Evolutionary conservation across 2,329 filamentous ascomycete species (phyloP), one percentile per base, ranked within the genome.

Genomic region (Chaetomiaceae sp.): DNA sequence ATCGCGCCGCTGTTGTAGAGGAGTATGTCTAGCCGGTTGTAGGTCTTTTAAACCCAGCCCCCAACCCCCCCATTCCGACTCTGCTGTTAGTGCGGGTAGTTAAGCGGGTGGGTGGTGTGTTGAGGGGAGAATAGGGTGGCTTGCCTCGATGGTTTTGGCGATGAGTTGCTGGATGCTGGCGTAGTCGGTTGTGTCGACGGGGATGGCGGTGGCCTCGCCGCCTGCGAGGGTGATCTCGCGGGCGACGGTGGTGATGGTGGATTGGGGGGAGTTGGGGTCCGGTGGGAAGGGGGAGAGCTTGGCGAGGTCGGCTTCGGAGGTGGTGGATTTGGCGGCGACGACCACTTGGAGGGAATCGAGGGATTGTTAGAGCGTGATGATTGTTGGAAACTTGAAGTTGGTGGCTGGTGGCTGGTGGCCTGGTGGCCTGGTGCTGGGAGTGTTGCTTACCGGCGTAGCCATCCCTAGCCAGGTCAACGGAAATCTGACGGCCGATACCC

Each of bases 1-100:
- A 95, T 90, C 2, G 89, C 89, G 36, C 89, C 89, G 0, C 85
- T 84, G 67, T 94, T 95, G 74, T 95, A 95, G 44, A 94, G 69
- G 2, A 95, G 70, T 0, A 86, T 85, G 65, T 94, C 88, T 3
- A 95, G 73, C 20, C 78, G 79, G 38, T 77, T 76, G 62, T 86
- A 85, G 4, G 68, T 73, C 62, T 81, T n/a, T n/a, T n/a, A n/a
- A n/a, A n/a, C n/a, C n/a, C n/a, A n/a, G 27, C 6, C 40, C 16
- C 25, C 25, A 9, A 5, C 25, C 25, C 25, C 25, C 5, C 9
- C 25, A 5, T 32, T 40, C 10, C 7, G 11, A n/a, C n/a, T n/a
- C n/a, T n/a, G n/a, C n/a, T 27, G n/a, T 30, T 14, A 16, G 58
- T 10, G 6, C 21, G 8, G 2, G 10, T 9, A 33, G 37, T 47